A percentile compares a stretch with the other conserved stretches of the same genome.
These are phyloP conservation scores for Salix udensis DNA, from an alignment of 345 rosid genomes.

Conservation along the genomic window DNA sequence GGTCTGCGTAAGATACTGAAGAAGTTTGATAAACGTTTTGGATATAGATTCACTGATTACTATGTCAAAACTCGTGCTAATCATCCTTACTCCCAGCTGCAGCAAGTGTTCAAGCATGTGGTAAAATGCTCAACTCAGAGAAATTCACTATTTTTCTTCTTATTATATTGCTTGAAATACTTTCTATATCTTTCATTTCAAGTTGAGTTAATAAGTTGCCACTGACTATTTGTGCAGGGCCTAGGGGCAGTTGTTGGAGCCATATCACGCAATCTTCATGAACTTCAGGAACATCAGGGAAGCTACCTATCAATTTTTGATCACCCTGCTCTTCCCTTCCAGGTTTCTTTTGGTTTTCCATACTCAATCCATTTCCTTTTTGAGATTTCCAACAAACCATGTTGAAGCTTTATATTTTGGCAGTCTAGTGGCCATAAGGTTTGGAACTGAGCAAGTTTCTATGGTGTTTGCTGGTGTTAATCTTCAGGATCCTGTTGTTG, in stretches of 20 bases:
- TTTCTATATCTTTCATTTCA: constrained; percentile 4
- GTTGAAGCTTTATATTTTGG: constrained; percentile 1
- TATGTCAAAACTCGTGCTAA: constrained; percentile 93
- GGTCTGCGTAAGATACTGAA: constrained; percentile 94
- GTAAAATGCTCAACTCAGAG: constrained; percentile 40
- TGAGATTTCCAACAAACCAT: not conserved
- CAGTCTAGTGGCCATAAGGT: not conserved
- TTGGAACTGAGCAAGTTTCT: not conserved
- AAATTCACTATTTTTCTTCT: constrained; percentile 16
- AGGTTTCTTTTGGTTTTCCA: constrained; percentile 44
- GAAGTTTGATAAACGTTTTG: constrained; percentile 95
- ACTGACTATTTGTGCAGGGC: constrained; percentile 46
- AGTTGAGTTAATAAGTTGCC: constrained; percentile 6
- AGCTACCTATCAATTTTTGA: constrained; percentile 93
- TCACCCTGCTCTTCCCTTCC: constrained; percentile 75
- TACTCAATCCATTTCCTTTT: constrained; percentile 7
- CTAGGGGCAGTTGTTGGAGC: constrained; percentile 99
- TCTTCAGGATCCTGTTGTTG: constrained; percentile 82
- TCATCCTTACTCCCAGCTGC: constrained; percentile 99
- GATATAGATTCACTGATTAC: constrained; percentile 83
- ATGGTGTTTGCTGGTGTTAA: constrained; percentile 12
- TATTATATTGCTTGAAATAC: constrained; percentile 1
- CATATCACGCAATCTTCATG: constrained; percentile 94
- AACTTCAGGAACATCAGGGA: constrained; percentile 92
- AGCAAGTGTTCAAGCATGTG: constrained; percentile 99